phyloP scores from a whole-genome alignment of 345 rosid genomes.

The Populus pruinosa region DNA sequence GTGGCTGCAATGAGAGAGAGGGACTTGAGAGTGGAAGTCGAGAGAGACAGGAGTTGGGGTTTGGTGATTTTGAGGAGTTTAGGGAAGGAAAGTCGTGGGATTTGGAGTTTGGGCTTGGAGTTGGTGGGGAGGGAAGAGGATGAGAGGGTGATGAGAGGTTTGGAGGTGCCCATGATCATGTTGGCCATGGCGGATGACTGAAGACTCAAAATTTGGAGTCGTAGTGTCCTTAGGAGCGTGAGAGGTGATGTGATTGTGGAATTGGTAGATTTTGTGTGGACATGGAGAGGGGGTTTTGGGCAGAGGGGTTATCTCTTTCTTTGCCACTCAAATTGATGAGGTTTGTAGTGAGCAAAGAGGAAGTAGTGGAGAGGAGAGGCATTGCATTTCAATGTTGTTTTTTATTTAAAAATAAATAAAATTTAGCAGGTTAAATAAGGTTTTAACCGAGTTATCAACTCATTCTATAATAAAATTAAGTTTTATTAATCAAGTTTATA shows the following conservation, averaged over 20 bases:
- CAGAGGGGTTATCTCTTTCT: constrained; percentile 42
- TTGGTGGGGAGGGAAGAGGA: constrained; percentile 26
- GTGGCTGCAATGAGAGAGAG: constrained; percentile 57
- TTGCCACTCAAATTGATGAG: constrained; percentile 66
- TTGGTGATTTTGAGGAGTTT: constrained; percentile 34
- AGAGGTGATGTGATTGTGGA: background rate
- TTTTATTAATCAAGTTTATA: too few relatives aligned
- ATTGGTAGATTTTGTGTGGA: constrained; percentile 2
- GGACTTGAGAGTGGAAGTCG: constrained; percentile 51
- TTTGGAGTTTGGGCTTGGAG: constrained; percentile 34
- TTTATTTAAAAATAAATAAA: too few relatives aligned
- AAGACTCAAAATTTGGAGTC: background rate
- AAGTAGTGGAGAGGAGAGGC: background rate
- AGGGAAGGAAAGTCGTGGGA: constrained; percentile 34
- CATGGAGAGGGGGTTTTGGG: constrained; percentile 15
- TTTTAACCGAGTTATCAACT: too few relatives aligned
- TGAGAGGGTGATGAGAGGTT: constrained; percentile 30
- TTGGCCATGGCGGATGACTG: constrained; percentile 52
- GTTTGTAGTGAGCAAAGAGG: constrained; percentile 13
- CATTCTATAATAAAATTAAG: too few relatives aligned
- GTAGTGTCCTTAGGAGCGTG: background rate
- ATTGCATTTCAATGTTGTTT: background rate
- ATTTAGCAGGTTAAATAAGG: too few relatives aligned
- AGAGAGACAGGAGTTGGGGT: constrained; percentile 32
- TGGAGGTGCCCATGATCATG: constrained; percentile 70